A percentile compares a stretch with the other conserved stretches of the same genome.
Evolutionary conservation across 148 eudicot species (phyloP).

Genomic region (Rhododendron vialii): DNA sequence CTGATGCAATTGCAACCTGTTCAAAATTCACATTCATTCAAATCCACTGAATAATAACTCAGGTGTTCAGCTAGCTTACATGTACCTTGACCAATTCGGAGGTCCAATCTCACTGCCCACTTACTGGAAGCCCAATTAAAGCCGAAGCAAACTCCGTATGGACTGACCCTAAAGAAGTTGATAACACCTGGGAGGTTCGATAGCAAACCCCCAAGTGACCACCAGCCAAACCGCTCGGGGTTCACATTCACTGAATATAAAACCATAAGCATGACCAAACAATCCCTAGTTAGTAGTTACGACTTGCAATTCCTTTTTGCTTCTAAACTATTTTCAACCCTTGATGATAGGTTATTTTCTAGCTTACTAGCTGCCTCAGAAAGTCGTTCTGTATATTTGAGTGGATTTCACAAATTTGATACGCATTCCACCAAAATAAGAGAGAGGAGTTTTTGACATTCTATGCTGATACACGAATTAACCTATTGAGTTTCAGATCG

Average conservation of each 20-base stretch:
- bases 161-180: too few relatives aligned
- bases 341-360: background rate
- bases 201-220: background rate
- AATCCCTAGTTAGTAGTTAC: background rate
- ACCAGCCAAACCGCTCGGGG: background rate
- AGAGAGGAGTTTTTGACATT: background rate
- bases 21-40: background rate
- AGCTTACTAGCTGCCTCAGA: background rate
- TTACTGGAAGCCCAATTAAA: background rate
- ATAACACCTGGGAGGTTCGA: too few relatives aligned
- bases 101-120: too few relatives aligned
- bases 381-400: too few relatives aligned
- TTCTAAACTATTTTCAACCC: background rate
- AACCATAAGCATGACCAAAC: background rate
- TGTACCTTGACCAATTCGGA: background rate
- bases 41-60: background rate
- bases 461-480: background rate
- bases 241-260: background rate
- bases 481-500: background rate
- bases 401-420: background rate
- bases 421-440: background rate
- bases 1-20: background rate
- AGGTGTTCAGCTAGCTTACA: background rate
- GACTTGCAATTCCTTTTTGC: background rate
- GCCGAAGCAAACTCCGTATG: too few relatives aligned